Percentiles rank a stretch among this genome's conserved stretches.
Conservation (phyloP, 345 rosid species). For the Gossypium australe region DNA sequence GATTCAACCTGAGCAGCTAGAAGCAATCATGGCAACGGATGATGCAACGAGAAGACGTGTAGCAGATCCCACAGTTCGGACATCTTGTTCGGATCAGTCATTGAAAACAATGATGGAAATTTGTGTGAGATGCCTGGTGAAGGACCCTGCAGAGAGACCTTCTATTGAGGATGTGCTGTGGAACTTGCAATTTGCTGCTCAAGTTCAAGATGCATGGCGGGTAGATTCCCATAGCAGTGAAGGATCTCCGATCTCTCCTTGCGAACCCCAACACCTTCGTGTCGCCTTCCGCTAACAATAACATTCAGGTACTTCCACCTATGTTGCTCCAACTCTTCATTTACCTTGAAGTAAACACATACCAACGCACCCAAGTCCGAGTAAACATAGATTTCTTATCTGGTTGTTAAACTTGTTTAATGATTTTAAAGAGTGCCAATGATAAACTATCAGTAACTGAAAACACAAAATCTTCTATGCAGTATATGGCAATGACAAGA, state of each 20-base stretch:
- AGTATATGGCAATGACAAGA: not conserved
- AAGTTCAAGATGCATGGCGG: constrained; percentile 66
- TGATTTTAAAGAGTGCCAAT: too few relatives aligned
- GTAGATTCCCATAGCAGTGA: constrained; percentile 63
- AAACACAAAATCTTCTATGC: not conserved
- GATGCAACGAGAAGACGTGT: constrained; percentile 49
- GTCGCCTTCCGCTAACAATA: constrained; percentile 22
- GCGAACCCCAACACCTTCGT: constrained; percentile 16
- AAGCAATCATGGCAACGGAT: constrained; percentile 42
- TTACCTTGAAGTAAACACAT: not conserved
- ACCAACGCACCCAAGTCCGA: not conserved
- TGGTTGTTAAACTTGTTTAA: too few relatives aligned
- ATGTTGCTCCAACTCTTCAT: not conserved
- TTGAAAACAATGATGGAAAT: constrained; percentile 77
- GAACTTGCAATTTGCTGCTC: constrained; percentile 95
- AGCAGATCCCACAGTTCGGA: constrained; percentile 54
- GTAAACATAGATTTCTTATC: not conserved
- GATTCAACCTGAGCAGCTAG: constrained; percentile 39
- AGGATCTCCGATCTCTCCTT: constrained; percentile 51
- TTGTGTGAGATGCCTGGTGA: constrained; percentile 60
- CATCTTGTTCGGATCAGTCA: constrained; percentile 65
- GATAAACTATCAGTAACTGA: too few relatives aligned
- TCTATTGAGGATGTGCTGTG: constrained; percentile 86
- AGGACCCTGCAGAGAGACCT: constrained; percentile 58
- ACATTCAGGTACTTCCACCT: constrained; percentile 14